Conservation (phyloP, 768 basidiomycete species). For the Boletus reticulatus region DNA sequence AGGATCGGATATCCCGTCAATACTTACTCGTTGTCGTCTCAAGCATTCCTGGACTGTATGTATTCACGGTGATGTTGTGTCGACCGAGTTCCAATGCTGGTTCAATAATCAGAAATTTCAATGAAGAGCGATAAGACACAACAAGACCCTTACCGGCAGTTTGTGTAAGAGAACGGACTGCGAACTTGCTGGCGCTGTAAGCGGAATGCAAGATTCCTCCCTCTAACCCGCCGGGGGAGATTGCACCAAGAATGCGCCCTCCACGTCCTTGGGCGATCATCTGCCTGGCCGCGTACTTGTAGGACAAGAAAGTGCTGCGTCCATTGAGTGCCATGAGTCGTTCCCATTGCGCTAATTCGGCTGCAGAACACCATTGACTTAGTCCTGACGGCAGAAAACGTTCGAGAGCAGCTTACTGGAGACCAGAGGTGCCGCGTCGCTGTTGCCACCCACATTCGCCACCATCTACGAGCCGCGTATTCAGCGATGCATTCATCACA, state of each 20-base stretch:
- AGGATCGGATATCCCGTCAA: too few relatives aligned
- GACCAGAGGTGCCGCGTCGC: background rate
- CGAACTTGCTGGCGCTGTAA: conserved; percentile 39
- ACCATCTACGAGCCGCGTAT: conserved; percentile 9
- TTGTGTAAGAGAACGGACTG: conserved; percentile 40
- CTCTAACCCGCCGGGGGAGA: conserved; percentile 5
- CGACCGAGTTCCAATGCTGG: conserved; percentile 26
- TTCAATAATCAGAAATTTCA: background rate
- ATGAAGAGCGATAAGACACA: background rate
- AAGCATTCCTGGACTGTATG: conserved; percentile 37
- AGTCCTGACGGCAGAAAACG: rapidly evolving
- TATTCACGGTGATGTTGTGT: conserved; percentile 37
- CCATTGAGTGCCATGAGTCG: conserved; percentile 39
- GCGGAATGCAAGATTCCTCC: background rate
- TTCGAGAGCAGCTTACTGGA: background rate
- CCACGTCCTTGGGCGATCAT: conserved; percentile 22
- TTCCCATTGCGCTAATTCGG: conserved; percentile 1
- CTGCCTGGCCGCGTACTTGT: too few relatives aligned
- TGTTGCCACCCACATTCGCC: conserved; percentile 9
- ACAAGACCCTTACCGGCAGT: conserved; percentile 25
- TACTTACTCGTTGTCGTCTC: conserved; percentile 28
- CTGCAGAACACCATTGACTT: background rate
- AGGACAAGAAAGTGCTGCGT: conserved; percentile 42
- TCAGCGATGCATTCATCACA: background rate
- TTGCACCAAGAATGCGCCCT: conserved; percentile 51